Percentiles rank a stretch among this genome's conserved stretches.
phyloP scores from a whole-genome alignment of 176 grass and related monocot genomes.

The Olyra latifolia region DNA sequence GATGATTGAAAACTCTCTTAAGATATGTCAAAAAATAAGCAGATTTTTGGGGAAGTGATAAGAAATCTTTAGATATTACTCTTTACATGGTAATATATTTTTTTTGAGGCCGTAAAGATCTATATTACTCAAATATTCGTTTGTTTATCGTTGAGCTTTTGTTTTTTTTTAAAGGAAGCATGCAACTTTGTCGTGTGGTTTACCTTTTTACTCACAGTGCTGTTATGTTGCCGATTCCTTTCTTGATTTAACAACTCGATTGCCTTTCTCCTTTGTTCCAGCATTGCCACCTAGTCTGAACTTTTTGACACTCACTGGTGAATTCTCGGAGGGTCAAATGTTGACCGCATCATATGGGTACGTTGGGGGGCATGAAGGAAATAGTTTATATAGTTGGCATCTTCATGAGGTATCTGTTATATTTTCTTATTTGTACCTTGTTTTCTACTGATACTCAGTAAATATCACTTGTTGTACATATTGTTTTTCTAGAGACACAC shows the following conservation, averaged over 20 bases:
- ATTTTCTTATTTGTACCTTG: conserved; percentile 16
- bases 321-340: conserved; percentile 84
- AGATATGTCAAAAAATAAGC: not conserved
- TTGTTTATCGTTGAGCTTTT: conserved; percentile 14
- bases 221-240: conserved; percentile 23
- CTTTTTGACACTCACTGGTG: conserved; percentile 93
- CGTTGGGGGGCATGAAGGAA: conserved; percentile 91
- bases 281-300: conserved; percentile 84
- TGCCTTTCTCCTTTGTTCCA: conserved; percentile 47
- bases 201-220: conserved; percentile 4
- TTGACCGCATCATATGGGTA: conserved; percentile 97
- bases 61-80: not conserved
- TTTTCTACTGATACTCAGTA: conserved; percentile 13
- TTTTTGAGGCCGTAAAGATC: not conserved
- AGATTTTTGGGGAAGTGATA: not conserved
- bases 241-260: conserved; percentile 1
- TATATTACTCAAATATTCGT: conserved; percentile 1
- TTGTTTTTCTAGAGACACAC: conserved; percentile 19
- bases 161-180: conserved; percentile 10
- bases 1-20: not conserved
- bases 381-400: conserved; percentile 86
- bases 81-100: not conserved
- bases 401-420: conserved; percentile 70
- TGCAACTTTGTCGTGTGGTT: conserved; percentile 13
- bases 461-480: conserved; percentile 4